Base-by-base conservation (phyloP, 208 protist genomes). In the Borovskyia barvae region DNA sequence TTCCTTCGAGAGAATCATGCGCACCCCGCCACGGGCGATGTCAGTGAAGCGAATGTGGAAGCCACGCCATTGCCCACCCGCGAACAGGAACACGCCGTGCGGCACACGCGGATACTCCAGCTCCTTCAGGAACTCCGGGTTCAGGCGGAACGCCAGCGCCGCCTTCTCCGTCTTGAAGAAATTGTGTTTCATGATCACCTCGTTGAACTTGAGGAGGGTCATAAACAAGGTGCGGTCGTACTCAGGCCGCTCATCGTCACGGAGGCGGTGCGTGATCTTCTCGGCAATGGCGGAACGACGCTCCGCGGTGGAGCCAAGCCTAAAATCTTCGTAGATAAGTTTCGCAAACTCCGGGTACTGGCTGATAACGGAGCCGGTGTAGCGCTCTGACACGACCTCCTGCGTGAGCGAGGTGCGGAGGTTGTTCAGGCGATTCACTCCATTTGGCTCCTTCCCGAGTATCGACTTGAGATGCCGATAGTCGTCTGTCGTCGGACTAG, bases 41-140 rank as follows among this genome's bases (percentile, higher is more conserved):
- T 98, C 93, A 43, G 82, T 86, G 68, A 98, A 98, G 72, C 95
- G 92, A 19, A 98, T 90, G 67, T 99, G 97, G 85, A 99, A 99
- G 29, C 96, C 96, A 45, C 90, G 83, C 92, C 97, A 99, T 59
- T 97, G 87, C 25, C 64, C 68, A 35, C 91, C 95, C 17, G 96
- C 78, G 41, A 98, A 73, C 49, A 97, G 86, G 72, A 98, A 98
- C 29, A 98, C 65, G 51, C 82, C 93, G 73, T 94, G 89, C 30
- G 97, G 96, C 19, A 80, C 61, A 19, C 73, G 71, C 19, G 81
- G 80, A 77, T 88, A 97, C 53, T 87, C 77, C 30, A 96, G 75
- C 40, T 86, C 52, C 43, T 60, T 62, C 11, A 97, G 72, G 61
- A 96, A 94, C 28, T 17, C 26, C 43, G 93, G 90, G 66, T 96